Evolutionary conservation across 2,329 filamentous ascomycete genomes (phyloP), one percentile per base, ranked within the genome.

Genomic region (Triangularia verruculosa): DNA sequence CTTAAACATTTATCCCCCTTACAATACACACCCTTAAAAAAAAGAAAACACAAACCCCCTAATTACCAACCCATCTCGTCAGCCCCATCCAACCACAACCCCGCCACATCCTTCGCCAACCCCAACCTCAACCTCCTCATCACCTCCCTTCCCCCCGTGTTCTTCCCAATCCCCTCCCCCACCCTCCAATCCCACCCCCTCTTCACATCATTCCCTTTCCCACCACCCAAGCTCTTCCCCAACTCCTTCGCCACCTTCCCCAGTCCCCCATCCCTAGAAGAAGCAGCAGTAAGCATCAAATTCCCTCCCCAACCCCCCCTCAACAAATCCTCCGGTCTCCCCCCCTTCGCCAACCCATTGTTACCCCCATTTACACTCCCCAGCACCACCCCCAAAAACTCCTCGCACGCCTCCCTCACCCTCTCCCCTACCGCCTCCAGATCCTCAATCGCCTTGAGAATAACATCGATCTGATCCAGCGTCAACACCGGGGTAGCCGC

Each of bases 401-500:
- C 90, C 68, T 92, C 89, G 72, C 90, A 92, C 24, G 89, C 87
- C 0, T 82, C 79, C 72, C 89, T 92, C 7, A 96, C 88, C 58
- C 89, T 84, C 5, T 88, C 84, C 22, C 69, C 82, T 15, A 95
- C 89, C 0, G 91, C 91, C 74, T 94, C 83, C 15, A 94, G 79
- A 73, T 95, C 91, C 75, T 95, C 91, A 59, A 93, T 83, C 0
- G 91, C 89, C 68, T 90, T 89, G 64, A 95, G 85, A 24, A 95
- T 80, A 17, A 83, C 83, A 69, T 92, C 89, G 70, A 94, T 88
- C 72, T 96, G 90, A 17, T 86, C 82, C 5, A 90, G 82, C 0
- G 84, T 86, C 57, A 96, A 80, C n/a, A 87, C 76, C 2, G 79
- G 79, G 13, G 76, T 71, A 0, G 78, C 75, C 11, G 73, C 73